Evolutionary conservation across 2,329 filamentous ascomycete species (phyloP).

Genomic region (Harringtonia lauricola): DNA sequence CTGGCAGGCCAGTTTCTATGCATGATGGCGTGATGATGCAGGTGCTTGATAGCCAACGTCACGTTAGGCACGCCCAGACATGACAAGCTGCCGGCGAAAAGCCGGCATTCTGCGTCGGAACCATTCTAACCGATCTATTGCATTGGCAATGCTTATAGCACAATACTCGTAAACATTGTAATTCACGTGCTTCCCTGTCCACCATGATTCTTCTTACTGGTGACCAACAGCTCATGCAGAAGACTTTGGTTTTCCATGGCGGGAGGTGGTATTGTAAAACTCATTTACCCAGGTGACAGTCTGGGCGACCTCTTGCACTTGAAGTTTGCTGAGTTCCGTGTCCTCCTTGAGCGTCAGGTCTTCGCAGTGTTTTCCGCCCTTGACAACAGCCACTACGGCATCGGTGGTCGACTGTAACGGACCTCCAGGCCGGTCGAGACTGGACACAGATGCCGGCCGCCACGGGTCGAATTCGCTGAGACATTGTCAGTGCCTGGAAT

Average conservation of each 20-base stretch:
- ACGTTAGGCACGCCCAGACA: too few species aligned
- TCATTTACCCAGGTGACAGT: slow-evolving; percentile 43
- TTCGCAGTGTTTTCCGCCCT: slow-evolving; percentile 42
- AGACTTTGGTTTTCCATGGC: not conserved
- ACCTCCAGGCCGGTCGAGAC: slow-evolving; percentile 41
- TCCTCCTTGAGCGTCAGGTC: slow-evolving; percentile 38
- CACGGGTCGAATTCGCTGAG: slow-evolving; percentile 46
- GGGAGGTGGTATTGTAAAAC: slow-evolving; percentile 19
- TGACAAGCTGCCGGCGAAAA: too few species aligned
- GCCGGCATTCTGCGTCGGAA: too few species aligned
- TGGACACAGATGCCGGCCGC: slow-evolving; percentile 41
- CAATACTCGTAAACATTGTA: too few species aligned
- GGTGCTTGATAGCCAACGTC: too few species aligned
- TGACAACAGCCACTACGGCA: slow-evolving; percentile 41
- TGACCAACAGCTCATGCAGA: not conserved
- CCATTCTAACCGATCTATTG: too few species aligned
- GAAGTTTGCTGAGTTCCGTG: slow-evolving; percentile 29
- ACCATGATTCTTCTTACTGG: too few species aligned
- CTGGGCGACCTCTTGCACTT: slow-evolving; percentile 34
- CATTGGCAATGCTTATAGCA: too few species aligned
- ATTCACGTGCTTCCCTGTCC: too few species aligned
- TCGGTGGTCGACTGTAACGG: slow-evolving; percentile 33
- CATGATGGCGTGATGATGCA: too few species aligned
- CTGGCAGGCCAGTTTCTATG: too few species aligned
- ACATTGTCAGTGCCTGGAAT: not conserved